A percentile compares a stretch with the other conserved stretches of the same genome.
Evolutionary conservation across 768 basidiomycete genomes (phyloP).

Genomic region (Phanerochaete sordida): DNA sequence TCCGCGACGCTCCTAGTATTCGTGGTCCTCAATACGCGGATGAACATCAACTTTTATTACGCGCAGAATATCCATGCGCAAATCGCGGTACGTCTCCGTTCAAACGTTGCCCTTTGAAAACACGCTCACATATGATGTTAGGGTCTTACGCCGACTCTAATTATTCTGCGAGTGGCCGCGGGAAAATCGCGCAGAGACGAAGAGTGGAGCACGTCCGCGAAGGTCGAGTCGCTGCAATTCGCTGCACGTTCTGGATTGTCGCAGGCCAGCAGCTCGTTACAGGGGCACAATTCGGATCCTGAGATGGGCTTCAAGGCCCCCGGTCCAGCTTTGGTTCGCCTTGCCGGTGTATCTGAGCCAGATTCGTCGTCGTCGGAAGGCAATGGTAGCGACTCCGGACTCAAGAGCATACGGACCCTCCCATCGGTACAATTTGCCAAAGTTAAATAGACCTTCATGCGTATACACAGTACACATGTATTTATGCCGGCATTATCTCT

Average conservation of each 20-base stretch:
- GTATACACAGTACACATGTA: too few species aligned
- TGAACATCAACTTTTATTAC: not conserved
- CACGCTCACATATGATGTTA: not conserved
- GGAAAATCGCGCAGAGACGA: not conserved
- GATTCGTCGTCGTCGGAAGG: too few species aligned
- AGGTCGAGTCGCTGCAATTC: not conserved
- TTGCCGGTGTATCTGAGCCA: too few species aligned
- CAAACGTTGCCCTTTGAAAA: not conserved
- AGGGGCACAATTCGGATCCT: too few species aligned
- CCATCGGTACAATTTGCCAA: too few species aligned
- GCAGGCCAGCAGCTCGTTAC: not conserved
- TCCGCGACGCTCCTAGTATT: not conserved
- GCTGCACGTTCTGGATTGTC: not conserved
- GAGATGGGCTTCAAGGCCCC: too few species aligned
- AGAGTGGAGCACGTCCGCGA: not conserved
- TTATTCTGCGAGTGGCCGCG: not conserved
- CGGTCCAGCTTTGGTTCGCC: too few species aligned
- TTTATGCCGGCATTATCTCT: too few species aligned
- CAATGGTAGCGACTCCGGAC: too few species aligned
- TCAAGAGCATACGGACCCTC: too few species aligned
- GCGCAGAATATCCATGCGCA: not conserved
- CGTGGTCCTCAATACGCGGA: not conserved
- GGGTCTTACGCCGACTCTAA: not conserved
- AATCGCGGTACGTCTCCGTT: not conserved
- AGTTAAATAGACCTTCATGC: too few species aligned